Base-by-base conservation (phyloP, 2,329 filamentous ascomycete species). In the Calonectria multiphialidica region DNA sequence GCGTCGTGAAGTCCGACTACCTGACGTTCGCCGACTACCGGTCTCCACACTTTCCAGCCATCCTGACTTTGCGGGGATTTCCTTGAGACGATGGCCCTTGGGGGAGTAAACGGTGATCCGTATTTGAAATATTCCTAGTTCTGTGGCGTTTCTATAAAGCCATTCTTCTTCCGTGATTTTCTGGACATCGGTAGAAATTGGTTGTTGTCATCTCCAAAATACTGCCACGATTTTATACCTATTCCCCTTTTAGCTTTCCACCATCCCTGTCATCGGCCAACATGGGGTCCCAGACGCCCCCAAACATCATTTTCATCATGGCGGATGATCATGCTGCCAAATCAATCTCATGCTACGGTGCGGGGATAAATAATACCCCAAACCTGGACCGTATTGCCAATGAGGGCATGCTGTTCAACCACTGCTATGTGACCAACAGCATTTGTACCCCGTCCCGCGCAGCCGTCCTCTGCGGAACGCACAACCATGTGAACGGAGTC, bases 281-380 rank as follows among this genome's bases (percentile, higher is more conserved):
- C 35, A 59, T 59, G 55, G 37, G 21, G 55, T 59, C 55, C 23
- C 35, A 59, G 23, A 33, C 55, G 55, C 55, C 55, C 55, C 79
- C 77, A 0, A 80, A 80, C 47, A 75, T 80, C 68, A 65, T 89
- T 68, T 89, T 89, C 80, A 88, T 89, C 78, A 87, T 89, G 86
- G 87, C 87, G 0, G 87, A 89, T 79, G 87, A 89, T 79, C 87
- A 89, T 81, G 88, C 88, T 8, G 80, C 85, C 49, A 89, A 89
- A 73, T 81, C 87, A 16, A 88, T 88, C 62, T 83, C 81, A 15
- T 82, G 81, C 70, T 89, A 89, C 45, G 87, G 87, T 4, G 86
- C 86, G 2, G 86, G 85, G 3, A 88, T 90, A 75, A 89, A 89
- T 76, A 67, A 83, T 59, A 89, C 87, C 1, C 87, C 88, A 6